Evolutionary conservation across 2,329 filamentous ascomycete species (phyloP), one percentile per base, ranked within the genome.

Genomic region (Phialocephala subalpina): DNA sequence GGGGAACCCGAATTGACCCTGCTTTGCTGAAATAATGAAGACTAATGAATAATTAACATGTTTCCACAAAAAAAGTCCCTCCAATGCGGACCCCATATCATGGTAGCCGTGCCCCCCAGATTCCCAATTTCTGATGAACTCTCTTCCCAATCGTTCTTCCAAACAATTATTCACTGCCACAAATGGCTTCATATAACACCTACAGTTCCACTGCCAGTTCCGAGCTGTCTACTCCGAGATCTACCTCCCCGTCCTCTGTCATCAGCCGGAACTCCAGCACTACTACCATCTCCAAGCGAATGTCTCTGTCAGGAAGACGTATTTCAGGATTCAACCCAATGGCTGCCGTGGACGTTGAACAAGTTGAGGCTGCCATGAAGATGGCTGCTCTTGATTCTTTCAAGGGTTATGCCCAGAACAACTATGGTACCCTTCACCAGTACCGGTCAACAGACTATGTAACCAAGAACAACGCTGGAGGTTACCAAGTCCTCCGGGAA

Each of bases 401-500:
- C 70, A 82, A 85, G 71, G 87, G 87, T 67, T 90, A 90, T 77
- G 78, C 82, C 71, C 84, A 87, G 75, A 81, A 85, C 74, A 80
- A 83, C 75, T 88, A 83, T 72, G 70, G 79, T 67, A 83, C 86
- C 75, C 82, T 90, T 71, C 80, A 84, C 68, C 87, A 90, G 74
- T 76, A 81, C 68, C 77, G 78, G 52, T 73, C 79, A 60, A 88
- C 86, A 55, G 82, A 88, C 68, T 87, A 89, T 75, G 72, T 87
- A 58, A 70, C 81, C 56, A 78, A 86, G 73, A 76, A 79, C 63
- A 78, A 82, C 71, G 87, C 87, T 68, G 79, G 79, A 67, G 87
- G 87, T 70, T 88, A 88, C 77, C 87, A 90, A 78, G 80, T 90
- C 65, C 80, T 90, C 65, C 80, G 82, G 60, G 86, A 90, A 77